Conservation (phyloP, 371 early-diverging fungal genomes). For the Rhizopus arrhizus region DNA sequence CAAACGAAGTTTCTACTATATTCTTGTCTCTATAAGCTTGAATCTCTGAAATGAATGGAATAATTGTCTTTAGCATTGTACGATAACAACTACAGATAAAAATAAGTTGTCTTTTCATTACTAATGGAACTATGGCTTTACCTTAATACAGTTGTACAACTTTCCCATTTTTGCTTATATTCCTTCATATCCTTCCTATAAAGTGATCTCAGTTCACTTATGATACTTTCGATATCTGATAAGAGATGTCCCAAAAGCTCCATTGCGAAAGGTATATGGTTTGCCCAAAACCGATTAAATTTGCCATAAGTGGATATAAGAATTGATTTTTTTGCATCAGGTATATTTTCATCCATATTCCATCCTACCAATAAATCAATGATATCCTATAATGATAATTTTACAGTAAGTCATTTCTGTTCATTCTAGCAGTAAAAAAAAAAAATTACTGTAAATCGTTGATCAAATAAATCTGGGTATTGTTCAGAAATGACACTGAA, state of each 20-base stretch:
- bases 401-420: not conserved
- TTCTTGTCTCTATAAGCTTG: slow-evolving; percentile 1
- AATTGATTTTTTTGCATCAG: slow-evolving; percentile 33
- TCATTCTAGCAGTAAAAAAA: not conserved
- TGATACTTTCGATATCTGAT: slow-evolving; percentile 33
- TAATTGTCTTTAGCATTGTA: slow-evolving; percentile 19
- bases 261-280: slow-evolving; percentile 38
- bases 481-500: slow-evolving; percentile 28
- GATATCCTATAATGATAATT: slow-evolving; percentile 49
- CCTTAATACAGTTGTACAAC: slow-evolving; percentile 31
- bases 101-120: slow-evolving; percentile 1
- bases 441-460: slow-evolving; percentile 37
- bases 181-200: slow-evolving; percentile 1
- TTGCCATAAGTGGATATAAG: slow-evolving; percentile 23
- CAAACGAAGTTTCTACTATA: slow-evolving; percentile 16
- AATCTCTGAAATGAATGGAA: slow-evolving; percentile 4
- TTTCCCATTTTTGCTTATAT: slow-evolving; percentile 21
- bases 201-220: slow-evolving; percentile 13
- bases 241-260: slow-evolving; percentile 58
- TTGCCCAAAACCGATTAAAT: slow-evolving; percentile 29
- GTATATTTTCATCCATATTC: slow-evolving; percentile 60
- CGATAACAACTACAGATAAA: slow-evolving; percentile 19
- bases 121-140: slow-evolving; percentile 9
- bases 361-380: slow-evolving; percentile 72
- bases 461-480: slow-evolving; percentile 33